A percentile compares a stretch with the other conserved stretches of the same genome.
These are phyloP conservation scores for Sophora flavescens DNA, from an alignment of 306 rosid genomes.

Conservation along the genomic window DNA sequence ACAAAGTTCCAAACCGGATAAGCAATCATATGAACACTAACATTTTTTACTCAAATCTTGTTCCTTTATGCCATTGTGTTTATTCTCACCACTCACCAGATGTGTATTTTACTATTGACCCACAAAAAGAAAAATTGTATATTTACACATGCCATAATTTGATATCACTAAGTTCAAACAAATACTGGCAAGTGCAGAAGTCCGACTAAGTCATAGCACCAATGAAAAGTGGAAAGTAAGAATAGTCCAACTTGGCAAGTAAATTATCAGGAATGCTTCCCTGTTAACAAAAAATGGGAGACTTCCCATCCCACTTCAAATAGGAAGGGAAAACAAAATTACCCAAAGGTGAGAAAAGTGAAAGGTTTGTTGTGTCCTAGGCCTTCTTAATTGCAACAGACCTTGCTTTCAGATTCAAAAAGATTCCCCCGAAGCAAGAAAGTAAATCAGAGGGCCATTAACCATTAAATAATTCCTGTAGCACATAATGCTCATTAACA, in stretches of 20 bases:
- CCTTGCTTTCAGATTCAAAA: slow-evolving; percentile 88
- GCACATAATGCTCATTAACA: not conserved
- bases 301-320: slow-evolving; percentile 30
- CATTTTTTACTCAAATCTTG: no score
- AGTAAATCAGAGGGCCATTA: slow-evolving; percentile 34
- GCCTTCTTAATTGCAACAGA: slow-evolving; percentile 71
- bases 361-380: slow-evolving; percentile 38
- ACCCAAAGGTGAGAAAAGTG: slow-evolving; percentile 17
- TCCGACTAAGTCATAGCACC: not conserved
- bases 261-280: no score
- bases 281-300: no score
- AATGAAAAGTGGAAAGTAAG: slow-evolving; percentile 16
- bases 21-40: no score
- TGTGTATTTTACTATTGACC: no score
- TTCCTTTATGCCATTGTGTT: no score
- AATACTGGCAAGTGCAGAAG: not conserved
- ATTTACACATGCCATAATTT: not conserved
- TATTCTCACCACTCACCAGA: no score
- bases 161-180: not conserved
- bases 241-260: slow-evolving; percentile 2
- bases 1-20: no score
- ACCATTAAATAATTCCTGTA: slow-evolving; percentile 20
- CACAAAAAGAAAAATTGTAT: not conserved
- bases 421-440: slow-evolving; percentile 74
- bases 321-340: not conserved